Base-by-base conservation (phyloP, 805 yeast genomes). In the Torulaspora maleeae region DNA sequence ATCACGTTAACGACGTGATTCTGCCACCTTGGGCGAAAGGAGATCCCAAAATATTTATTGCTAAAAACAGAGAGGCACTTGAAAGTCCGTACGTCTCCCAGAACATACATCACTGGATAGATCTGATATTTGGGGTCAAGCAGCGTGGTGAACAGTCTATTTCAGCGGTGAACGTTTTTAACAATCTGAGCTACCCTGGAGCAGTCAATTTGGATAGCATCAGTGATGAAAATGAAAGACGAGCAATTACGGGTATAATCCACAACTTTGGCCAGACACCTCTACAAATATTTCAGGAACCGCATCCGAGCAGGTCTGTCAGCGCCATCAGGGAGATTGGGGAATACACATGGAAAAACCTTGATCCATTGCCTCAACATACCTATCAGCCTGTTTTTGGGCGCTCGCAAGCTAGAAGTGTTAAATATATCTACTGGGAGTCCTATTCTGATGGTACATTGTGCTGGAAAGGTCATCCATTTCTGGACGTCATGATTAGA, bases 221-320 rank as follows among this genome's bases (percentile, higher is more conserved):
- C 45, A 73, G 77, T 48, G 90, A 87, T 58, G 87, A 80, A 29
- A 73, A 76, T 49, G 95, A 88, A 63, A 74, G 82, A 51, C 71
- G 80, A 30, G 91, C 95, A 1, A 74, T 84, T 2, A 83, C 87
- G 17, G 90, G 95, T 1, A 84, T 85, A 54, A 88, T 88, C 41
- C 93, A 89, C 60, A 88, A 88, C 63, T 88, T 88, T 71, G 96
- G 96, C 0, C 96, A 88, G 60, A 88, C 95, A 0, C 96, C 96
- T 1, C 59, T 76, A 39, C 86, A 83, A 54, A 67, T 89, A 9
- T 86, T 89, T 54, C 69, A 67, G 13, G 75, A 74, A 41, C 83
- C 89, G 0, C 96, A 88, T 62, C 82, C 84, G 1, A 51, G 58
- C 20, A 70, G 74, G 44, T 77, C 27, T 20, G 43, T 19, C 15